Conservation (phyloP, 1,284 basidiomycete species). For the Athelia sp. region DNA sequence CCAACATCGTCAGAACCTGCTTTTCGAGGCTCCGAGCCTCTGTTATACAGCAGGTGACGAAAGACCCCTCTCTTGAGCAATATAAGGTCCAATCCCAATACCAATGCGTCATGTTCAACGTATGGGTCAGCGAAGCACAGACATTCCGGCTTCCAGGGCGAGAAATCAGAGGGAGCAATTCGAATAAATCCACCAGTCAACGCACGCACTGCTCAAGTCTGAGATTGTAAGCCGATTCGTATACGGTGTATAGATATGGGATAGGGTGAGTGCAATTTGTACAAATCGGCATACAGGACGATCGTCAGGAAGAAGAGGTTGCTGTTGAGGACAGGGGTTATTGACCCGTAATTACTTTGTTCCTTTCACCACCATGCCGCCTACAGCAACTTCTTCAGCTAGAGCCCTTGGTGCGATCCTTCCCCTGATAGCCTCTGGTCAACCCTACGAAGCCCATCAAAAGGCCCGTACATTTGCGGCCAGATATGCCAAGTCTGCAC, state of each 20-base stretch:
- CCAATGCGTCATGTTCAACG: slow-evolving; percentile 81
- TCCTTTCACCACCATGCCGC: not conserved
- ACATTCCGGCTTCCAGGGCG: slow-evolving; percentile 46
- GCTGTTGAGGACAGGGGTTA: not conserved
- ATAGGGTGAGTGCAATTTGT: slow-evolving; percentile 69
- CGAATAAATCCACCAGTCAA: slow-evolving; percentile 14
- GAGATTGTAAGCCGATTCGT: slow-evolving; percentile 79
- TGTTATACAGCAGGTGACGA: slow-evolving; percentile 86
- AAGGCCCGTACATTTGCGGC: slow-evolving; percentile 92
- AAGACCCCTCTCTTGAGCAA: slow-evolving; percentile 85
- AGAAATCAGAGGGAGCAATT: slow-evolving; percentile 4
- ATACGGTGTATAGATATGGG: slow-evolving; percentile 78
- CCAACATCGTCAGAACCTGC: slow-evolving; percentile 14
- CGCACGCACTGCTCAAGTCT: slow-evolving; percentile 77
- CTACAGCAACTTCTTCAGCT: slow-evolving; percentile 39
- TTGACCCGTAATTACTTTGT: not conserved
- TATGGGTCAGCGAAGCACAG: slow-evolving; percentile 81
- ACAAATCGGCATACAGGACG: slow-evolving; percentile 72
- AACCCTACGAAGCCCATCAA: slow-evolving; percentile 89
- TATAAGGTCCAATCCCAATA: slow-evolving; percentile 80
- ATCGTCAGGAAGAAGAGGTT: not conserved
- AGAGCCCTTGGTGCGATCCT: slow-evolving; percentile 73
- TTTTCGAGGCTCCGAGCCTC: slow-evolving; percentile 60
- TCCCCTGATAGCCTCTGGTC: slow-evolving; percentile 62
- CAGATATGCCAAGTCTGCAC: slow-evolving; percentile 73